Evolutionary conservation across 306 rosid species (phyloP).

Genomic region (Chamaecrista fasciculata): DNA sequence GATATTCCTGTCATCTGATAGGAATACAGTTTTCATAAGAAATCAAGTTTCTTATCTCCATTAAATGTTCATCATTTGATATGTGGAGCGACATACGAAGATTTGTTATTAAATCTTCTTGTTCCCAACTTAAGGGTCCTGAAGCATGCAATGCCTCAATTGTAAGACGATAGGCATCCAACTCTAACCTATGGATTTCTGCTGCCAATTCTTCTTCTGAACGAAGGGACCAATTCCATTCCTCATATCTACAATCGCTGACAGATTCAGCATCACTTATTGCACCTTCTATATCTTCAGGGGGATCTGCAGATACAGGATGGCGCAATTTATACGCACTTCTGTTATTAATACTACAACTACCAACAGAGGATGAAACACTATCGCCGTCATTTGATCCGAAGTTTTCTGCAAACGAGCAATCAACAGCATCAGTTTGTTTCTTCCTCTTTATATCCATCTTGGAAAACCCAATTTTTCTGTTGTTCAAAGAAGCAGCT

Average conservation of each 20-base stretch:
- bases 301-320: conserved; percentile 53
- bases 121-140: conserved; percentile 99
- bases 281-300: conserved; percentile 49
- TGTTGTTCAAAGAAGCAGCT: conserved; percentile 44
- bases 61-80: conserved; percentile 91
- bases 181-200: conserved; percentile 91
- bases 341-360: conserved; percentile 70
- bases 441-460: conserved; percentile 47
- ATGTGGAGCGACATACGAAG: conserved; percentile 93
- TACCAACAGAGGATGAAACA: conserved; percentile 75
- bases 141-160: conserved; percentile 90
- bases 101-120: conserved; percentile 88
- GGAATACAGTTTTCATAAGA: conserved; percentile 66
- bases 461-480: conserved; percentile 37
- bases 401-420: conserved; percentile 45
- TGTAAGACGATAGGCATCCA: conserved; percentile 94
- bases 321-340: conserved; percentile 40
- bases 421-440: conserved; percentile 45
- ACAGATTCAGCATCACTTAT: conserved; percentile 67
- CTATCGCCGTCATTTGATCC: conserved; percentile 50
- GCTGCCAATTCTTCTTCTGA: conserved; percentile 56
- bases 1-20: conserved; percentile 61
- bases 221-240: conserved; percentile 45
- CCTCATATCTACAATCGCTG: conserved; percentile 46
- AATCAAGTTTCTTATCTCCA: conserved; percentile 81